These are phyloP conservation scores for Halophytophthora batemanensis DNA, from an alignment of 352 stramenopile genomes.

Conservation along the genomic window DNA sequence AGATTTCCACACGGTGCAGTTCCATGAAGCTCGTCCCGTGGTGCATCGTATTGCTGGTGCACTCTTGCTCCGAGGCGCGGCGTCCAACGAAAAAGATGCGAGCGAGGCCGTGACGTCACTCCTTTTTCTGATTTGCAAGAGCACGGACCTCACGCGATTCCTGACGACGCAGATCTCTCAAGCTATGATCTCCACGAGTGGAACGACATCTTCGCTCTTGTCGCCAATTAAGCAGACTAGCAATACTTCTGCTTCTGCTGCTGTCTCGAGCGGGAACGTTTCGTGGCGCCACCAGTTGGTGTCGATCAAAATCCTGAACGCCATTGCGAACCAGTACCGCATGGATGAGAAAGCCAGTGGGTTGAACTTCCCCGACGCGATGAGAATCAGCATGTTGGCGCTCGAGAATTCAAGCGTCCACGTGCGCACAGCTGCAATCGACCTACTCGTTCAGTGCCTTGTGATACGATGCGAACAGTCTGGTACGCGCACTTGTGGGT, in stretches of 20 bases:
- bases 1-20: conserved; percentile 58
- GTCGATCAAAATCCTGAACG: conserved; percentile 74
- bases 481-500: no score
- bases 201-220: conserved; percentile 1
- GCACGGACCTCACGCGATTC: conserved; percentile 55
- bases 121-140: conserved; percentile 84
- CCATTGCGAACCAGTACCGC: conserved; percentile 76
- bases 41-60: conserved; percentile 47
- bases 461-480: conserved; percentile 75
- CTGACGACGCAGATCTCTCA: conserved; percentile 52
- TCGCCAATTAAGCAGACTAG: conserved; percentile 20
- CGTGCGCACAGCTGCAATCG: conserved; percentile 63
- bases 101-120: conserved; percentile 72
- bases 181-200: conserved; percentile 32
- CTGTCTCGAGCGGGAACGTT: conserved; percentile 14
- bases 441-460: conserved; percentile 68
- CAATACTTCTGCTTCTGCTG: neutral
- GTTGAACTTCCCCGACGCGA: conserved; percentile 50
- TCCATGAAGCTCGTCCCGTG: conserved; percentile 45
- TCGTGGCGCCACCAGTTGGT: conserved; percentile 75
- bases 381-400: conserved; percentile 59
- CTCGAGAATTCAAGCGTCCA: conserved; percentile 78
- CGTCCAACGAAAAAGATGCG: conserved; percentile 76
- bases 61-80: conserved; percentile 47
- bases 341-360: conserved; percentile 56